phyloP scores from a whole-genome alignment of 116 monocot species.

The Dioscorea cayenensis region DNA sequence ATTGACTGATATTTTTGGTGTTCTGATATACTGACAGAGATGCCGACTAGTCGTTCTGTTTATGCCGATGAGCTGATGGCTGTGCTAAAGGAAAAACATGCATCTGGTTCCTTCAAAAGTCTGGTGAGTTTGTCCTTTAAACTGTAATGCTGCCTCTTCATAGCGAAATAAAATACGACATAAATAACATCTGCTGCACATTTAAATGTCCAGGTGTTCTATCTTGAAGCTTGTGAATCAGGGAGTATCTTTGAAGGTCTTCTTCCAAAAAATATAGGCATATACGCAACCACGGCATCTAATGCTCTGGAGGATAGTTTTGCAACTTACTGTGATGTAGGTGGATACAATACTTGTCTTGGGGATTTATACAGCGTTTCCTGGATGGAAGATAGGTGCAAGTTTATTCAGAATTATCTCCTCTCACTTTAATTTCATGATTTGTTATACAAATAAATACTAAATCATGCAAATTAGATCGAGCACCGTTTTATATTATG shows the following conservation, averaged over 20 bases:
- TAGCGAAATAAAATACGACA: not conserved
- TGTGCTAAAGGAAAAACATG: slow-evolving; percentile 74
- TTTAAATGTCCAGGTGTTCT: slow-evolving; percentile 48
- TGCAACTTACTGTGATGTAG: slow-evolving; percentile 76
- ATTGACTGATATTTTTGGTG: not conserved
- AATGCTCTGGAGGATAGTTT: slow-evolving; percentile 79
- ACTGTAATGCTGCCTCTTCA: not conserved
- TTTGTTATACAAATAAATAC: too few relatives aligned
- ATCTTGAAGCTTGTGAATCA: slow-evolving; percentile 90
- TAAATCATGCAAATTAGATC: slow-evolving; percentile 37
- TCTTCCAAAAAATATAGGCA: slow-evolving; percentile 52
- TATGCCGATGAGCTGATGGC: slow-evolving; percentile 71
- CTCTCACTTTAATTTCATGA: not conserved
- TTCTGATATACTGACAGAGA: slow-evolving; percentile 31
- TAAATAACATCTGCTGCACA: not conserved
- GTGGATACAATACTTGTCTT: slow-evolving; percentile 64
- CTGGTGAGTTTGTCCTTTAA: slow-evolving; percentile 37
- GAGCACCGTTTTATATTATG: not conserved
- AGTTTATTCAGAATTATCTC: too few relatives aligned
- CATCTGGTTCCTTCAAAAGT: slow-evolving; percentile 68
- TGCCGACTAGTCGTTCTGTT: slow-evolving; percentile 81
- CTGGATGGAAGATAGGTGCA: slow-evolving; percentile 95
- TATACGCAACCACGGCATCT: slow-evolving; percentile 88
- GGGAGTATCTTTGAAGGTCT: slow-evolving; percentile 95
- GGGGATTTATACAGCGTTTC: slow-evolving; percentile 81